Evolutionary conservation across 2,329 filamentous ascomycete species (phyloP).

Genomic region (Blumeria graminis): DNA sequence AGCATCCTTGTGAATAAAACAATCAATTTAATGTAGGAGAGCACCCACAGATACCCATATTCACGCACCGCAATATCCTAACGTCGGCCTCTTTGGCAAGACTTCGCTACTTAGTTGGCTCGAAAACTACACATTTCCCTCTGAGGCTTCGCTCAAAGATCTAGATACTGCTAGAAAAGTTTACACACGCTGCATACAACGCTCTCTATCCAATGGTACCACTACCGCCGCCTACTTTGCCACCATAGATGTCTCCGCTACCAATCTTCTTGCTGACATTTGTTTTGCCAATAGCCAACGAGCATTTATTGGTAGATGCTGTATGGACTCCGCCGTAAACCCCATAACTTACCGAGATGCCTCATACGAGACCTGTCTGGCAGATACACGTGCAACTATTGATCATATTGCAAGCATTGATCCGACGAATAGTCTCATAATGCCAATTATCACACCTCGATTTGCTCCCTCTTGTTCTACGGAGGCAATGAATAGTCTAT

Average conservation of each 20-base stretch:
- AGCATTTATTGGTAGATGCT: slow-evolving; percentile 79
- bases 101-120: slow-evolving; percentile 86
- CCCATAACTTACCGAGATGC: slow-evolving; percentile 64
- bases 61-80: slow-evolving; percentile 87
- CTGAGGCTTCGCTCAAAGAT: slow-evolving; percentile 53
- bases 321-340: slow-evolving; percentile 59
- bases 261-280: slow-evolving; percentile 73
- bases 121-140: slow-evolving; percentile 79
- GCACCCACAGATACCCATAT: slow-evolving; percentile 58
- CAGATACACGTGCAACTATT: slow-evolving; percentile 33
- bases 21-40: background rate
- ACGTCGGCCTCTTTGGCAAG: slow-evolving; percentile 80
- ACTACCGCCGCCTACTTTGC: slow-evolving; percentile 91
- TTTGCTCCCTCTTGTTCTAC: slow-evolving; percentile 40
- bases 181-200: slow-evolving; percentile 54
- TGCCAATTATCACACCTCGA: slow-evolving; percentile 55
- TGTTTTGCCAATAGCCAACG: slow-evolving; percentile 63
- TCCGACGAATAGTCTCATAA: slow-evolving; percentile 36
- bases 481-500: slow-evolving; percentile 38
- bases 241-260: slow-evolving; percentile 63
- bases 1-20: background rate
- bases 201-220: slow-evolving; percentile 72
- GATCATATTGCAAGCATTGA: slow-evolving; percentile 44
- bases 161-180: slow-evolving; percentile 38
- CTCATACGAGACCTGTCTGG: slow-evolving; percentile 30